Percentiles rank a stretch among this genome's conserved stretches.
Evolutionary conservation across 768 basidiomycete species (phyloP).

Genomic region (Solioccasus polychromus): DNA sequence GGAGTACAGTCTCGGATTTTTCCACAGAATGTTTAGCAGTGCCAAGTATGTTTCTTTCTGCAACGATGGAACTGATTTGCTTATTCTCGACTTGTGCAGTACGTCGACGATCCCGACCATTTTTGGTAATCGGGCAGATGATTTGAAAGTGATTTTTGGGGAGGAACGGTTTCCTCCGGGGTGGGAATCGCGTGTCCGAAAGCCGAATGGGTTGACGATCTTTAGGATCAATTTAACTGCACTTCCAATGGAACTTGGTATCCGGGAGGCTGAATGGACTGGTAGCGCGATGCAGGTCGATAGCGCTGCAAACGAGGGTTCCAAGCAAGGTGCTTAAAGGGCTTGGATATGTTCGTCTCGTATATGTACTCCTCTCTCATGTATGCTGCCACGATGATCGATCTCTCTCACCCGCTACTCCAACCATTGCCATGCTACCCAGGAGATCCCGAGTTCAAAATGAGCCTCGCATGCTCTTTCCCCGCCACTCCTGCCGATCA

Average conservation of each 20-base stretch:
- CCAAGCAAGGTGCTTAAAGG: no score
- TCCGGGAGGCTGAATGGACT: slow-evolving; percentile 22
- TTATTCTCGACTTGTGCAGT: no score
- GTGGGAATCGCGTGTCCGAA: slow-evolving; percentile 64
- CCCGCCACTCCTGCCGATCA: slow-evolving; percentile 6
- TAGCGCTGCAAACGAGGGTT: no score
- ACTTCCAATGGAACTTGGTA: slow-evolving; percentile 23
- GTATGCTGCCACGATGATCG: slow-evolving; percentile 16
- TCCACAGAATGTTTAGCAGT: slow-evolving; percentile 66
- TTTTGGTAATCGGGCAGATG: slow-evolving; percentile 61
- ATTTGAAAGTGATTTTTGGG: slow-evolving; percentile 50
- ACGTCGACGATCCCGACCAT: slow-evolving; percentile 65
- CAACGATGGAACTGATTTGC: neutral
- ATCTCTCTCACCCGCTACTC: slow-evolving; percentile 26
- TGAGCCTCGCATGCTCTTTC: slow-evolving; percentile 16
- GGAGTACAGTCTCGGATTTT: slow-evolving; percentile 47
- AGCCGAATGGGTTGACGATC: slow-evolving; percentile 60
- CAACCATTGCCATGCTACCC: slow-evolving; percentile 27
- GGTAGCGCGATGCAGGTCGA: neutral
- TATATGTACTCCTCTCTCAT: no score
- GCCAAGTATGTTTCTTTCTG: slow-evolving; percentile 51
- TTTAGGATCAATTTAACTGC: slow-evolving; percentile 45
- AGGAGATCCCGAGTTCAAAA: slow-evolving; percentile 26
- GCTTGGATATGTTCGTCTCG: no score
- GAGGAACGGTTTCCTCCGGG: slow-evolving; percentile 71